These are phyloP conservation scores for Aspergillus leporis DNA, from an alignment of 495 filamentous ascomycete species.

Conservation along the genomic window DNA sequence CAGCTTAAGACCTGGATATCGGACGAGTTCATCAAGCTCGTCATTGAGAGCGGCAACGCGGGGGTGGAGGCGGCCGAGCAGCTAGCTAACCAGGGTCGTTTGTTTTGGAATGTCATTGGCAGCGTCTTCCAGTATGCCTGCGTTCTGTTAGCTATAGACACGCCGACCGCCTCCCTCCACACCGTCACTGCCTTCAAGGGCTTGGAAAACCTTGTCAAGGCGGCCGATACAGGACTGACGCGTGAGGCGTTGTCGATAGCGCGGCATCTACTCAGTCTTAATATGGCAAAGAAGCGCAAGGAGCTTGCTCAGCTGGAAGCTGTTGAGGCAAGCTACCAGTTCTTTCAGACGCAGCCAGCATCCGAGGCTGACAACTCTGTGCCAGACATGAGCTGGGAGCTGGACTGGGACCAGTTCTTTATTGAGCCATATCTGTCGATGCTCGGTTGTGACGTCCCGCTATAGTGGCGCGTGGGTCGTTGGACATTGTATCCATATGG, in stretches of 20 bases:
- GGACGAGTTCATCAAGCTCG: slow-evolving; percentile 20
- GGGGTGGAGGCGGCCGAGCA: slow-evolving; percentile 28
- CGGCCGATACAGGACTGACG: slow-evolving; percentile 29
- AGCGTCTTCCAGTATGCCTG: slow-evolving; percentile 36
- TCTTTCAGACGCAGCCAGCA: slow-evolving; percentile 15
- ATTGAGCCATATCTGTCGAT: slow-evolving; percentile 32
- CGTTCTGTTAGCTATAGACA: slow-evolving; percentile 32
- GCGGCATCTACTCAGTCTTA: slow-evolving; percentile 30
- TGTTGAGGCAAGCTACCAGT: slow-evolving; percentile 28
- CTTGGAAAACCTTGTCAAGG: slow-evolving; percentile 31
- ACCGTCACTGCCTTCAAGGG: slow-evolving; percentile 27
- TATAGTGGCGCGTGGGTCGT: slow-evolving; percentile 11
- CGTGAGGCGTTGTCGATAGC: slow-evolving; percentile 34
- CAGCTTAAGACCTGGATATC: slow-evolving; percentile 27
- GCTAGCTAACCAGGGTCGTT: slow-evolving; percentile 26
- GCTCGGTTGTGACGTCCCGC: slow-evolving; percentile 22
- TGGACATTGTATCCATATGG: too few relatives aligned
- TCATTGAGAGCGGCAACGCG: slow-evolving; percentile 29
- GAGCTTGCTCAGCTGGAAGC: slow-evolving; percentile 31
- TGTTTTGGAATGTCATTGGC: slow-evolving; percentile 37
- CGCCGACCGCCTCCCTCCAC: slow-evolving; percentile 24
- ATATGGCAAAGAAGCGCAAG: slow-evolving; percentile 31
- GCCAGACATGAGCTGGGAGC: slow-evolving; percentile 23
- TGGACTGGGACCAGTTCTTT: slow-evolving; percentile 34
- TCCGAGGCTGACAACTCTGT: slow-evolving; percentile 13